Percentiles rank a stretch among this genome's conserved stretches.
These are phyloP conservation scores for Hypoxylon trugodes DNA, from an alignment of 495 filamentous ascomycete species.

Conservation along the genomic window DNA sequence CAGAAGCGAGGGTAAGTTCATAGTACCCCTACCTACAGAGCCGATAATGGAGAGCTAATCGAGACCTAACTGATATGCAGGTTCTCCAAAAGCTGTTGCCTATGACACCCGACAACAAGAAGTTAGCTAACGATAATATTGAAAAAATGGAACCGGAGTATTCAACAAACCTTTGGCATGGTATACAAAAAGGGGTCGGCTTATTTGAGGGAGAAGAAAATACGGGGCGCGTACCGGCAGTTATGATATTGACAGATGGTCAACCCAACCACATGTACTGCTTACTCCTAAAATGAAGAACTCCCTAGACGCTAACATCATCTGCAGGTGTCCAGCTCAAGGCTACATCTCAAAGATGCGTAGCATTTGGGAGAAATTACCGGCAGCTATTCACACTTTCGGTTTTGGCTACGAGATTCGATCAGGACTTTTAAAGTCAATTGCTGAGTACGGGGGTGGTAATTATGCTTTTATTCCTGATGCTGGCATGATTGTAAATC, in stretches of 20 bases:
- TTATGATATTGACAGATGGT: slow-evolving; percentile 60
- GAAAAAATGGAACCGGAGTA: slow-evolving; percentile 36
- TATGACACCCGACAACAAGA: slow-evolving; percentile 49
- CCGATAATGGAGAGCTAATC: slow-evolving; percentile 14
- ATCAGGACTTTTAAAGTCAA: slow-evolving; percentile 55
- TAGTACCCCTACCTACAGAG: neutral
- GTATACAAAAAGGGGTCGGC: slow-evolving; percentile 46
- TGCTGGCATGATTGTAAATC: slow-evolving; percentile 56
- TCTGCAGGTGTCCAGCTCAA: slow-evolving; percentile 23
- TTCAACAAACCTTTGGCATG: slow-evolving; percentile 55
- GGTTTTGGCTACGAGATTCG: slow-evolving; percentile 54
- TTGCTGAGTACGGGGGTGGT: slow-evolving; percentile 53
- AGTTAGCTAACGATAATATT: slow-evolving; percentile 41
- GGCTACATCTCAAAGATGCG: slow-evolving; percentile 53
- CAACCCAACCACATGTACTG: slow-evolving; percentile 51
- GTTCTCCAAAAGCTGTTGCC: slow-evolving; percentile 47
- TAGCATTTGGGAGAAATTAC: slow-evolving; percentile 39
- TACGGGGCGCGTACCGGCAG: slow-evolving; percentile 45
- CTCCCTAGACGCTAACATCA: neutral
- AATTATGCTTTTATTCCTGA: slow-evolving; percentile 60
- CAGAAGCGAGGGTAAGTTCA: slow-evolving; percentile 34
- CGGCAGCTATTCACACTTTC: slow-evolving; percentile 56
- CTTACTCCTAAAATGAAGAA: neutral
- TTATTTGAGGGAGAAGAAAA: slow-evolving; percentile 40
- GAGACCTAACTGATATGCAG: slow-evolving; percentile 20